phyloP scores from a whole-genome alignment of 106 monocot genomes.

The Apostasia ramifera region DNA sequence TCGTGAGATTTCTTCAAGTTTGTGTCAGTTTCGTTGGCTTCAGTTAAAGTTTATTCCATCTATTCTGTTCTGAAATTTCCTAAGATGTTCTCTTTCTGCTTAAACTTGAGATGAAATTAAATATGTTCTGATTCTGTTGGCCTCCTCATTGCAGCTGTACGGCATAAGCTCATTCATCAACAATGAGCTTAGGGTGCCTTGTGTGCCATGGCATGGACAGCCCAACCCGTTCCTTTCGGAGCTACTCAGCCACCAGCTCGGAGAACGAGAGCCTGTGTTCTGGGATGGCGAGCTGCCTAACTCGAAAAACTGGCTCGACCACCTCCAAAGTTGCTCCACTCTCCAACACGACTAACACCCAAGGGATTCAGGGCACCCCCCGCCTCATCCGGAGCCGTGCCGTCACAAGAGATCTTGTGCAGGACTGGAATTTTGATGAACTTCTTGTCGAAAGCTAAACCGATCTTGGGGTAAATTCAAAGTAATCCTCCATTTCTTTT shows the following conservation, averaged over 20 bases:
- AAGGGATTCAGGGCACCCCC: conserved; percentile 21
- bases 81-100: too few relatives aligned
- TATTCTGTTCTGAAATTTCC: too few relatives aligned
- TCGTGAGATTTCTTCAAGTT: too few relatives aligned
- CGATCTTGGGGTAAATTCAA: too few relatives aligned
- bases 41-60: too few relatives aligned
- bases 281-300: conserved; percentile 33
- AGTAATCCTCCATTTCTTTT: too few relatives aligned
- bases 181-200: conserved; percentile 49
- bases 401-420: conserved; percentile 37
- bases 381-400: conserved; percentile 45
- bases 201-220: conserved; percentile 53
- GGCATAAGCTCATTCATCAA: not conserved
- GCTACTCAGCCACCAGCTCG: conserved; percentile 57
- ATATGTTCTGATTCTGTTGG: too few relatives aligned
- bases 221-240: conserved; percentile 44
- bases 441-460: conserved; percentile 1
- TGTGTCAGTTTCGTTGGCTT: too few relatives aligned
- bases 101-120: too few relatives aligned
- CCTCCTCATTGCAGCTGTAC: too few relatives aligned
- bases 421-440: conserved; percentile 49
- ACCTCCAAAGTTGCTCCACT: conserved; percentile 38
- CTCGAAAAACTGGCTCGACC: conserved; percentile 13
- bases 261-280: conserved; percentile 43
- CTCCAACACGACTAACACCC: not conserved